Evolutionary conservation across 2,329 filamentous ascomycete species (phyloP), one percentile per base, ranked within the genome.

Genomic region (Cladosporium sp.): DNA sequence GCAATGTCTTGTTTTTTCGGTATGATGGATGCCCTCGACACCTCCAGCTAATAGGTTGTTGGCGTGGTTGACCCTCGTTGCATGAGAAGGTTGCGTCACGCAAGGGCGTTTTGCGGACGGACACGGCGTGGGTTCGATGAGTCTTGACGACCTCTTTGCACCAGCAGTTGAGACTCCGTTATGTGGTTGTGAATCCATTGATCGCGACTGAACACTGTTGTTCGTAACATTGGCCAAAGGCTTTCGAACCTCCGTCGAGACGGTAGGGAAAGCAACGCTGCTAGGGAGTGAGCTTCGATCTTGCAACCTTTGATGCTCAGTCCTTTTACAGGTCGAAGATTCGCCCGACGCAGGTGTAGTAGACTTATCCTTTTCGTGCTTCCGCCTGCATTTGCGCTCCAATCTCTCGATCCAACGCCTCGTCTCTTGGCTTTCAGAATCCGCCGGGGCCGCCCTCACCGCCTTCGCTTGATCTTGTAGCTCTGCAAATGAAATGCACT

Each of bases 401-500:
- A 89, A 66, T 44, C 74, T 79, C 8, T 75, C 74, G 22, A 83
- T 75, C 84, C 85, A 88, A 9, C 74, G 65, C 1, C 77, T 68
- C 54, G 82, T 77, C 59, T 87, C 82, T 53, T 85, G 77, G 22
- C 75, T 80, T 52, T 85, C 76, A 6, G 81, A 77, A 11, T 78
- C 68, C 1, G 68, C 67, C 0, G 78, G 73, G 2, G 72, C 65
- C 33, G 73, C 74, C 14, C 72, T 76, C 14, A 84, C 81, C 31
- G 79, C 72, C 31, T 74, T 67, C 0, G 87, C 89, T 63, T 87
- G 74, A 5, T 76, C 65, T 59, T 91, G 86, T 3, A 95, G 72
- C 49, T 89, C 83, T 1, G 77, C 68, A 57, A 91, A 88, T 0
- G 83, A 81, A 14, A 88, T 72, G 1, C 83, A 78, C 54, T 95